These are phyloP conservation scores for Tardiomyces blankii DNA, from an alignment of 1,139 yeast species.

Conservation along the genomic window DNA sequence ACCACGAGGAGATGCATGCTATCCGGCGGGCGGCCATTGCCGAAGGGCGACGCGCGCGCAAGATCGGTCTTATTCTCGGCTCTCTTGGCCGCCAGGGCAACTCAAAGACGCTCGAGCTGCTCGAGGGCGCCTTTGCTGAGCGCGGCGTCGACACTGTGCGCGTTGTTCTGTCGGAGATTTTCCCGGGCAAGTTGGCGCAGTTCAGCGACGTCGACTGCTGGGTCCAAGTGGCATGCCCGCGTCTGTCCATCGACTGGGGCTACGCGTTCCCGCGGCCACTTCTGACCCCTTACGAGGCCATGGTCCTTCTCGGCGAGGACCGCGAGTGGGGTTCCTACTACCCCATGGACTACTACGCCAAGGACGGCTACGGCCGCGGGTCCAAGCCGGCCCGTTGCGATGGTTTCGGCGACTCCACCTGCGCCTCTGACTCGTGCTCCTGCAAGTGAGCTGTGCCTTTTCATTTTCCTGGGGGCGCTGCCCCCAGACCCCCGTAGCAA, in stretches of 20 bases:
- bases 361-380: conserved; percentile 92
- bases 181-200: conserved; percentile 89
- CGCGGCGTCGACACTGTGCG: conserved; percentile 64
- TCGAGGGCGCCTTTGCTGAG: conserved; percentile 42
- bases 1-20: conserved; percentile 66
- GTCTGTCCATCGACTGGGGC: conserved; percentile 97
- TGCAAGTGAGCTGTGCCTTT: too few relatives aligned
- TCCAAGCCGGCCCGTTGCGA: conserved; percentile 30
- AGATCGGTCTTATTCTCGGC: conserved; percentile 83
- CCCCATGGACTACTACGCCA: conserved; percentile 93
- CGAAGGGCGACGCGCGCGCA: conserved; percentile 47
- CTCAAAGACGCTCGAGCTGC: conserved; percentile 54
- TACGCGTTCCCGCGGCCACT: conserved; percentile 91
- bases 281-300: conserved; percentile 91
- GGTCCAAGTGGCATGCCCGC: conserved; percentile 96
- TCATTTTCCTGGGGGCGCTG: too few relatives aligned
- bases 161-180: conserved; percentile 81
- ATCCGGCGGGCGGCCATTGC: conserved; percentile 67
- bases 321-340: conserved; percentile 56
- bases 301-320: conserved; percentile 75
- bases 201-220: conserved; percentile 92
- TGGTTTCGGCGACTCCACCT: background rate
- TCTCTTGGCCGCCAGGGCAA: conserved; percentile 96
- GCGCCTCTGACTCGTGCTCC: background rate
- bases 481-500: too few relatives aligned